Conservation (phyloP, 257 asterid genomes). For the Forsythia viridissima region DNA sequence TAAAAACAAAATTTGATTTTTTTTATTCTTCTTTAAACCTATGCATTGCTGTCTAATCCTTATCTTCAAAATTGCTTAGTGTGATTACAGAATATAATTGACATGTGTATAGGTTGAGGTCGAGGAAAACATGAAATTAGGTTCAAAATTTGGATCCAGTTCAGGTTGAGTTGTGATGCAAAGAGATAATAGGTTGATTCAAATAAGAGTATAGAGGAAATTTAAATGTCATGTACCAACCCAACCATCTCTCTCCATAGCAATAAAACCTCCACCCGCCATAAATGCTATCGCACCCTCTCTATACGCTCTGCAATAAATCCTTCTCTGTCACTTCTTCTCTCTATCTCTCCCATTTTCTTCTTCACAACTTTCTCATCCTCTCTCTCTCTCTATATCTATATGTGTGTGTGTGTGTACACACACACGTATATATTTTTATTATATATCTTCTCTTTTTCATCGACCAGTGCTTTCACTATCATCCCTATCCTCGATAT, state of each 20-base stretch:
- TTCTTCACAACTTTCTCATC: neutral
- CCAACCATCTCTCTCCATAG: constrained; percentile 4
- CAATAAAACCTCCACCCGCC: constrained; percentile 4
- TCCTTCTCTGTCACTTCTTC: constrained; percentile 18
- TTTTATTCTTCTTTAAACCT: too few relatives aligned
- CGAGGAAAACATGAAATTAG: too few relatives aligned
- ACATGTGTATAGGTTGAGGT: too few relatives aligned
- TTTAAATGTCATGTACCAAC: constrained; percentile 21
- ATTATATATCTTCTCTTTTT: neutral
- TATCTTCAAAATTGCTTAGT: too few relatives aligned
- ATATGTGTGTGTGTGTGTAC: neutral
- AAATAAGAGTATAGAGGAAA: neutral
- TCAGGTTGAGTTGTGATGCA: too few relatives aligned
- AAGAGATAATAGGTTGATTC: too few relatives aligned
- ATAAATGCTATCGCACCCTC: constrained; percentile 30
- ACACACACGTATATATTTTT: too few relatives aligned
- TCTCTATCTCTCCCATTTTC: constrained; percentile 17
- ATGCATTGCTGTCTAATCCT: too few relatives aligned
- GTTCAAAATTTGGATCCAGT: too few relatives aligned
- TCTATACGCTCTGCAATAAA: constrained; percentile 32
- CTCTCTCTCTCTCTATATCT: constrained; percentile 8
- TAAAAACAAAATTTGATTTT: too few relatives aligned
- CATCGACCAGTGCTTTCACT: neutral
- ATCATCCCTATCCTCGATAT: neutral
- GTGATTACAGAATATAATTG: too few relatives aligned